Evolutionary conservation across 2,329 filamentous ascomycete genomes (phyloP).

Genomic region (Cladosporium phlei): DNA sequence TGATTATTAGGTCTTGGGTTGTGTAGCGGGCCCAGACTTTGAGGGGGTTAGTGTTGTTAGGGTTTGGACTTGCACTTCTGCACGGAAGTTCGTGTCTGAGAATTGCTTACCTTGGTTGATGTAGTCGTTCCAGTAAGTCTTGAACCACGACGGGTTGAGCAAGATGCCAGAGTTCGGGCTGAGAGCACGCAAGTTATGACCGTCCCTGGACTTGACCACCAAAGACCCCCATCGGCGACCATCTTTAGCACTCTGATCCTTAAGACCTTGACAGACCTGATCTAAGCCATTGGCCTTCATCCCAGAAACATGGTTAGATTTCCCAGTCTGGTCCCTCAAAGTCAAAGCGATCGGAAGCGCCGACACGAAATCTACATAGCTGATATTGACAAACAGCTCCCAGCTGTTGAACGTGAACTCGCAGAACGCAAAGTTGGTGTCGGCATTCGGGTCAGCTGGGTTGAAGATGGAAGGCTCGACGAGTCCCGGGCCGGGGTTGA

Average conservation of each 20-base stretch:
- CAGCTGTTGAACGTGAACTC: slow-evolving; percentile 47
- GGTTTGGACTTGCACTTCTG: no score
- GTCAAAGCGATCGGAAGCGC: slow-evolving; percentile 39
- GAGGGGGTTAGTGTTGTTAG: neutral
- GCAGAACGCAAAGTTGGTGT: slow-evolving; percentile 42
- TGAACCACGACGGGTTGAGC: slow-evolving; percentile 44
- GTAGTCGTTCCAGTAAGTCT: slow-evolving; percentile 49
- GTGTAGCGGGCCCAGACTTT: slow-evolving; percentile 47
- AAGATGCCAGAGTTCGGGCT: slow-evolving; percentile 45
- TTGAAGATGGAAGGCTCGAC: slow-evolving; percentile 36
- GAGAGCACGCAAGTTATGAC: slow-evolving; percentile 39
- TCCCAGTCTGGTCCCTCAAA: slow-evolving; percentile 34
- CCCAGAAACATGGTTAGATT: slow-evolving; percentile 51
- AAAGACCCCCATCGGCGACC: slow-evolving; percentile 59
- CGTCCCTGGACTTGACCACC: slow-evolving; percentile 38
- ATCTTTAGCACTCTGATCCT: slow-evolving; percentile 53
- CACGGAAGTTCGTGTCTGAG: no score
- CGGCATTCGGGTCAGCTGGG: slow-evolving; percentile 40
- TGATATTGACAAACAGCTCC: slow-evolving; percentile 45
- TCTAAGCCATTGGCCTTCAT: slow-evolving; percentile 55
- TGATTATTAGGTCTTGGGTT: slow-evolving; percentile 48
- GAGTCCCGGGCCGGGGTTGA: slow-evolving; percentile 35
- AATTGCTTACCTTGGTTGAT: slow-evolving; percentile 34
- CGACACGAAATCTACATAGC: slow-evolving; percentile 38
- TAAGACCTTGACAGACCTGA: slow-evolving; percentile 50